A percentile compares a stretch with the other conserved stretches of the same genome.
These are phyloP conservation scores for Chalaropsis ovoidea DNA, from an alignment of 2,329 filamentous ascomycete species.

Conservation along the genomic window DNA sequence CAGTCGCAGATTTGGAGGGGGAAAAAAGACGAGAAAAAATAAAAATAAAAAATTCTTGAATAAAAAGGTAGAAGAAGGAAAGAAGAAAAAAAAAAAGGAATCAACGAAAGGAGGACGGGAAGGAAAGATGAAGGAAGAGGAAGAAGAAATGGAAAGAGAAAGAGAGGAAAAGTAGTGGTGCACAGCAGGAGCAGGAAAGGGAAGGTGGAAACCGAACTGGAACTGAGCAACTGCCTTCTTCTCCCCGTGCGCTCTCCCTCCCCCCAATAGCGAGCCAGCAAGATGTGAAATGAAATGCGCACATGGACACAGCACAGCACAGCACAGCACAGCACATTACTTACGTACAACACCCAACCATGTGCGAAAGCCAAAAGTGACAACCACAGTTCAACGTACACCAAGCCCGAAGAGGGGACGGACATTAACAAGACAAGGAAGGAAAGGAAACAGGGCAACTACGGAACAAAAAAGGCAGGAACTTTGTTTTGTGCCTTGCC, in stretches of 20 bases:
- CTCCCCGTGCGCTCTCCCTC: background rate
- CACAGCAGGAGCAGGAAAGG: slow-evolving; percentile 5
- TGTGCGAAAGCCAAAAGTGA: background rate
- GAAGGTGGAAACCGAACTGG: slow-evolving; percentile 13
- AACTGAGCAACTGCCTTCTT: background rate
- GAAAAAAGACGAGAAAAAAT: background rate
- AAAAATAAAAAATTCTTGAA: background rate
- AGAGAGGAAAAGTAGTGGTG: background rate
- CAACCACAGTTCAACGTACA: background rate
- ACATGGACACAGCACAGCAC: background rate
- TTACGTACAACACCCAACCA: background rate
- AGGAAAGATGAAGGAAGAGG: background rate
- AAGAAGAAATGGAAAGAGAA: slow-evolving; percentile 2
- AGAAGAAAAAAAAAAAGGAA: background rate
- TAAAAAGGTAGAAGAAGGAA: background rate
- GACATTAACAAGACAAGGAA: background rate
- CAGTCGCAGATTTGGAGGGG: background rate
- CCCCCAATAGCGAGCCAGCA: background rate
- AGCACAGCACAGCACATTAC: background rate
- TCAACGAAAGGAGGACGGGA: background rate
- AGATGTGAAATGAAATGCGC: background rate
- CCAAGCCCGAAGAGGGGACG: background rate
- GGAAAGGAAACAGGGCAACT: background rate
- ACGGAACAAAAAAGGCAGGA: background rate
- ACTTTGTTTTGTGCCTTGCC: background rate